These are phyloP conservation scores for Pontederia paniculata DNA, from an alignment of 176 grass and related monocot genomes.

Conservation along the genomic window DNA sequence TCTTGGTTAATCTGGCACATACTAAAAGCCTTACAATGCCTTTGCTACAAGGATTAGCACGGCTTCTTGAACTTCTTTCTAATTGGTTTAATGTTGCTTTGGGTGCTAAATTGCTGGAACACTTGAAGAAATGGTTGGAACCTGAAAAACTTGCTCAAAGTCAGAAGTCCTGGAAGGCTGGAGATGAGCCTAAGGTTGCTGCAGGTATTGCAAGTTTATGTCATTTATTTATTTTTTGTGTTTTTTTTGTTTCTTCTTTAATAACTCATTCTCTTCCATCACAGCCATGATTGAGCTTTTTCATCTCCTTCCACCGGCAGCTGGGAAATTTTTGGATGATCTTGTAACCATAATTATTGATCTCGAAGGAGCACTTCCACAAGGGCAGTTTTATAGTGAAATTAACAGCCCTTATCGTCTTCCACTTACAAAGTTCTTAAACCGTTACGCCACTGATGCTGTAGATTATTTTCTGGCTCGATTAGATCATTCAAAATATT, in stretches of 20 bases:
- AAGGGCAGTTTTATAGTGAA: slow-evolving; percentile 95
- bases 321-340: slow-evolving; percentile 92
- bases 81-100: slow-evolving; percentile 99
- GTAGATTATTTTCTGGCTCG: slow-evolving; percentile 96
- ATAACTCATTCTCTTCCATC: slow-evolving; percentile 16
- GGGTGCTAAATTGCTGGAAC: slow-evolving; percentile 92
- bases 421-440: slow-evolving; percentile 92
- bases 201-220: slow-evolving; percentile 31
- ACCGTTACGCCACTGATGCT: slow-evolving; percentile 71
- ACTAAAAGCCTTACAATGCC: slow-evolving; percentile 96
- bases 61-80: slow-evolving; percentile 84
- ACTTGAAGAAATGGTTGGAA: slow-evolving; percentile 96
- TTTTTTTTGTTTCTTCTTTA: background rate
- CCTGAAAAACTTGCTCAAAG: slow-evolving; percentile 90
- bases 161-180: slow-evolving; percentile 92
- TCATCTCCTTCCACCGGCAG: slow-evolving; percentile 81
- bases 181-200: slow-evolving; percentile 94
- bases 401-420: slow-evolving; percentile 95
- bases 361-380: slow-evolving; percentile 79
- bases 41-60: slow-evolving; percentile 91
- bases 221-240: background rate
- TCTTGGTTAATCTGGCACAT: slow-evolving; percentile 93
- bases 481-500: slow-evolving; percentile 77
- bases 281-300: slow-evolving; percentile 99
- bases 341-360: slow-evolving; percentile 95